These are phyloP conservation scores for Aspergillus hancockii DNA, from an alignment of 495 filamentous ascomycete species.

Conservation along the genomic window DNA sequence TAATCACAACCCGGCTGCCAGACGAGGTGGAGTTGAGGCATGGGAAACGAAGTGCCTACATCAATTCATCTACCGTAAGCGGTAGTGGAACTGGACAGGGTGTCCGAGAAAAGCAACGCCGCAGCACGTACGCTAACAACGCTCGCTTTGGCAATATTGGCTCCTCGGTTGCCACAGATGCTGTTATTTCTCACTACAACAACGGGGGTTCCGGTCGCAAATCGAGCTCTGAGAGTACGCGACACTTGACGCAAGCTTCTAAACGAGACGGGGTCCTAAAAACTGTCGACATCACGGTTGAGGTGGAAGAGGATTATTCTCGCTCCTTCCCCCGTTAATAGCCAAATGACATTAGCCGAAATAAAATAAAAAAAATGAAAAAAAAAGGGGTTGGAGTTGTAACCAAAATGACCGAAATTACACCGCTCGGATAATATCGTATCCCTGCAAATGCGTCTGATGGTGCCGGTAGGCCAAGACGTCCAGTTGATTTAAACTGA, in stretches of 20 bases:
- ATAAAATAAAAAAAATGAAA: no score
- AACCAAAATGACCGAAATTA: no score
- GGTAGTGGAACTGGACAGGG: no score
- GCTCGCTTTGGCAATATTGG: not conserved
- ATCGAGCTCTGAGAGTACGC: slow-evolving; percentile 18
- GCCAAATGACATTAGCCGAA: no score
- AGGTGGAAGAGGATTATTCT: slow-evolving; percentile 13
- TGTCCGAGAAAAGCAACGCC: no score
- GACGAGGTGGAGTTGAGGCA: slow-evolving; percentile 23
- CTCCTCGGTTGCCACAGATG: slow-evolving; percentile 12
- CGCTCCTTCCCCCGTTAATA: no score
- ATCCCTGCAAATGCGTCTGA: no score
- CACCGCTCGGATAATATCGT: no score
- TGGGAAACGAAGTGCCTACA: slow-evolving; percentile 10
- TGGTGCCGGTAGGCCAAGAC: no score
- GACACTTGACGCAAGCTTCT: slow-evolving; percentile 18
- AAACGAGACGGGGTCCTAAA: slow-evolving; percentile 17
- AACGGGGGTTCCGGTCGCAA: slow-evolving; percentile 6
- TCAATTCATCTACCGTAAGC: not conserved
- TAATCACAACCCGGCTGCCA: slow-evolving; percentile 32
- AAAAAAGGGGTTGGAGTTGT: no score
- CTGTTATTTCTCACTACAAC: not conserved
- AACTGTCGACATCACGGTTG: slow-evolving; percentile 27
- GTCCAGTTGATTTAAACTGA: no score
- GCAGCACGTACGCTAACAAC: not conserved